Percentiles rank a stretch among this genome's conserved stretches.
phyloP scores from a whole-genome alignment of 257 asterid species.

The Ilex asprella region DNA sequence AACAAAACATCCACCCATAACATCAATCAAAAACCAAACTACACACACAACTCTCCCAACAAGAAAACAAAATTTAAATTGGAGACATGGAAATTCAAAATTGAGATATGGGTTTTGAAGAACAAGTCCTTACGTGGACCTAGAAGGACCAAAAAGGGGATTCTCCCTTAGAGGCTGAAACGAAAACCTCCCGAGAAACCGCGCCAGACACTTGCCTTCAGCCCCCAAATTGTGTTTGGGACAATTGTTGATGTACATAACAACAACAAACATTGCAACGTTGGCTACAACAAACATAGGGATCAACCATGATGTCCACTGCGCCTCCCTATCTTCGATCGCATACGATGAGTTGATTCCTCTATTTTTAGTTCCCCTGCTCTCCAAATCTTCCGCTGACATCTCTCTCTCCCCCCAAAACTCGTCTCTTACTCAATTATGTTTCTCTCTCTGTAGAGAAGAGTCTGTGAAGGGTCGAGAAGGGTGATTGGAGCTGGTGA shows the following conservation, averaged over 20 bases:
- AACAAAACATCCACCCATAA: too few relatives aligned
- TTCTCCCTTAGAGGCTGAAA: constrained; percentile 79
- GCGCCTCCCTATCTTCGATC: constrained; percentile 34
- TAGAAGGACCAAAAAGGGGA: constrained; percentile 90
- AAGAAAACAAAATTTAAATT: background rate
- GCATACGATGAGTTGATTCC: constrained; percentile 16
- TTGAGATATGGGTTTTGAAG: constrained; percentile 5
- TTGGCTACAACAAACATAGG: constrained; percentile 62
- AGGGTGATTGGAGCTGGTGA: too few relatives aligned
- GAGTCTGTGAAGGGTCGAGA: too few relatives aligned
- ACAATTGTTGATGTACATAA: constrained; percentile 71
- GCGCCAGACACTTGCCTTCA: constrained; percentile 43
- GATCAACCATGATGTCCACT: constrained; percentile 78
- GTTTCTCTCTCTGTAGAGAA: too few relatives aligned
- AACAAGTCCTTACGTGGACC: constrained; percentile 54
- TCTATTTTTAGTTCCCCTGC: constrained; percentile 34
- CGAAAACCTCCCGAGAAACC: constrained; percentile 71
- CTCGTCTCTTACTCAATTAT: too few relatives aligned
- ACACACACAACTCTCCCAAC: too few relatives aligned
- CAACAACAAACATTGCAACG: constrained; percentile 50
- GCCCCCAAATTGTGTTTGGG: constrained; percentile 29
- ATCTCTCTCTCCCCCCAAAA: constrained; percentile 14
- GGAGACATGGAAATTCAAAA: background rate
- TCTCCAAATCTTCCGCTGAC: constrained; percentile 57
- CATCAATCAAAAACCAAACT: too few relatives aligned